phyloP scores from a whole-genome alignment of 2,329 filamentous ascomycete genomes.

The Pyrenophora tritici-repentis region DNA sequence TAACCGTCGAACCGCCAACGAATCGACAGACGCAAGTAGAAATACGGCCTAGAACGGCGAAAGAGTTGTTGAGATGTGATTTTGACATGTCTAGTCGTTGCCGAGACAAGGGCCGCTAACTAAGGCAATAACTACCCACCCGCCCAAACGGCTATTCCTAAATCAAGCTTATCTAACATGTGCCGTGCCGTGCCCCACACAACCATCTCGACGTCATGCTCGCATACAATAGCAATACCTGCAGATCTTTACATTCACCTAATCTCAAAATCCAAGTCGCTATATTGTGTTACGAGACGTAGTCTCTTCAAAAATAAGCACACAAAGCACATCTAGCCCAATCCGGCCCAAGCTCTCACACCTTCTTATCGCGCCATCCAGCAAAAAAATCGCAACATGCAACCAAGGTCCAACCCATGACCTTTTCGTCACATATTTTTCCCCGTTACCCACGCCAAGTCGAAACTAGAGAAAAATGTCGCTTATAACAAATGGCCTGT shows the following conservation, averaged over 20 bases:
- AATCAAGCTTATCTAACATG: slow-evolving; percentile 3
- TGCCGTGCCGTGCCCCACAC: slow-evolving; percentile 1
- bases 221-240: neutral
- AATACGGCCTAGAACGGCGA: neutral
- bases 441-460: slow-evolving; percentile 17
- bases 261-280: neutral
- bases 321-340: too few species aligned
- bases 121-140: neutral
- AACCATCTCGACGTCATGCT: slow-evolving; percentile 2
- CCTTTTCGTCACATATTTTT: slow-evolving; percentile 2
- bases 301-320: too few species aligned
- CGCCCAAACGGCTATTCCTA: neutral
- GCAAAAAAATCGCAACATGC: slow-evolving; percentile 18
- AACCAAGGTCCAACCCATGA: slow-evolving; percentile 1
- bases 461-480: slow-evolving; percentile 3
- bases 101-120: slow-evolving; percentile 3
- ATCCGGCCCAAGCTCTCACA: neutral
- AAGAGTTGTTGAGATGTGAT: neutral
- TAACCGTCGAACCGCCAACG: neutral
- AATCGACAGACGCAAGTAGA: too few species aligned
- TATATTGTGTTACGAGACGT: too few species aligned
- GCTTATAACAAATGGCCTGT: slow-evolving; percentile 14
- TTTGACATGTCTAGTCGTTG: neutral
- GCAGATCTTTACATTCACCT: neutral
- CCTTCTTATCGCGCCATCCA: slow-evolving; percentile 18